Evolutionary conservation across 2,329 filamentous ascomycete species (phyloP).

Genomic region (Hypoxylon sp.): DNA sequence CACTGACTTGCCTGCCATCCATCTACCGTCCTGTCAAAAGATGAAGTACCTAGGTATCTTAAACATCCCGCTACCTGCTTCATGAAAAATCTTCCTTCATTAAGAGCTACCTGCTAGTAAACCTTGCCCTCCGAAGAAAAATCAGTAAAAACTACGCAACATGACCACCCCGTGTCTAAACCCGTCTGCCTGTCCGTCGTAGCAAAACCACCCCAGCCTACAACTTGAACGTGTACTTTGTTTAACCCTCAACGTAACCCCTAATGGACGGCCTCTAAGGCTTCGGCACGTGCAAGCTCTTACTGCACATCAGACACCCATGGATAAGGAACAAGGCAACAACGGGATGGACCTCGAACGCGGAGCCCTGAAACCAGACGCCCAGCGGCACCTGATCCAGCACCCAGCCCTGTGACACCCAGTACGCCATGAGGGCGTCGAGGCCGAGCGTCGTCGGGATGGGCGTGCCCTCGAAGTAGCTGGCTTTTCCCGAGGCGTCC

Average conservation of each 20-base stretch:
- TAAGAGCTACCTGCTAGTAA: too few relatives aligned
- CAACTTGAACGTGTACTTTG: not conserved
- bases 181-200: too few relatives aligned
- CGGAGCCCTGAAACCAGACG: conserved; percentile 71
- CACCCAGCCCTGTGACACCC: conserved; percentile 84
- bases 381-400: conserved; percentile 83
- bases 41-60: too few relatives aligned
- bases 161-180: too few relatives aligned
- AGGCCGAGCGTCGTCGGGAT: conserved; percentile 90
- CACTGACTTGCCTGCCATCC: too few relatives aligned
- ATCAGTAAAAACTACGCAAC: not conserved
- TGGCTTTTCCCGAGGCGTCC: conserved; percentile 88
- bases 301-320: conserved; percentile 94
- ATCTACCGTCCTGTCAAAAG: too few relatives aligned
- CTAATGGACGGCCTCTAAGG: conserved; percentile 58
- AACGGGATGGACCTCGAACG: conserved; percentile 85
- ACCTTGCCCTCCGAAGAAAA: not conserved
- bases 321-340: conserved; percentile 86
- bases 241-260: too few relatives aligned
- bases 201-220: not conserved
- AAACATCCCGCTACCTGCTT: too few relatives aligned
- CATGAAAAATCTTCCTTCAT: too few relatives aligned
- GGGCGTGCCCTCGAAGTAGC: conserved; percentile 96
- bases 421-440: conserved; percentile 88
- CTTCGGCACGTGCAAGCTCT: conserved; percentile 95